Conservation (phyloP, 345 rosid species). For the Brassica juncea region DNA sequence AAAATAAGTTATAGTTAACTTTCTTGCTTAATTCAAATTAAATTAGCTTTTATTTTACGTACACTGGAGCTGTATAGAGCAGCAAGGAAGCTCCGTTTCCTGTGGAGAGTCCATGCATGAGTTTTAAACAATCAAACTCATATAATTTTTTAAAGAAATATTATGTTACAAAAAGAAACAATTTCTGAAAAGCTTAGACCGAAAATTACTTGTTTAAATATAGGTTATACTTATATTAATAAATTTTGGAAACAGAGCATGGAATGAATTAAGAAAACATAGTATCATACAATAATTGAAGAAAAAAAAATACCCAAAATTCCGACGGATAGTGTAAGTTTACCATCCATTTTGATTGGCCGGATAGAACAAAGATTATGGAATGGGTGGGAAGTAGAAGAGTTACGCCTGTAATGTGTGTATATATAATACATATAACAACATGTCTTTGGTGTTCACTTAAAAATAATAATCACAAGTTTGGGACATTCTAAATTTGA, state of each 20-base stretch:
- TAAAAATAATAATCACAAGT: slow-evolving; percentile 25
- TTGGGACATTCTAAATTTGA: slow-evolving; percentile 20
- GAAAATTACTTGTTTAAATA: neutral
- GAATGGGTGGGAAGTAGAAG: slow-evolving; percentile 17
- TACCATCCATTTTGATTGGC: slow-evolving; percentile 52
- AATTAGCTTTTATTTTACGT: slow-evolving; percentile 23
- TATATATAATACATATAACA: slow-evolving; percentile 22
- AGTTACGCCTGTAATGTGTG: slow-evolving; percentile 13
- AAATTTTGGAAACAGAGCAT: neutral
- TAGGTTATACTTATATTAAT: neutral
- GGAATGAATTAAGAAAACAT: neutral
- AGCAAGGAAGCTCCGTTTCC: slow-evolving; percentile 83
- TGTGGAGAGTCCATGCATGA: slow-evolving; percentile 37
- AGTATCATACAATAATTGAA: neutral
- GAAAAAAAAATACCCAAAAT: slow-evolving; percentile 48
- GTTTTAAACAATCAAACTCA: neutral
- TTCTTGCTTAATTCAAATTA: neutral
- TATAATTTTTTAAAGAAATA: slow-evolving; percentile 2
- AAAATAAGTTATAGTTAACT: neutral
- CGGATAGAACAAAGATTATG: slow-evolving; percentile 18
- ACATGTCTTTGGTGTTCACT: slow-evolving; percentile 13
- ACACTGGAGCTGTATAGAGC: slow-evolving; percentile 74
- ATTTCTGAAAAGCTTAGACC: neutral
- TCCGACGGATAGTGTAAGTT: slow-evolving; percentile 65
- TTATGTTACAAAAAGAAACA: neutral